These are phyloP conservation scores for Eutrema salsugineum DNA, from an alignment of 441 rosid species.

Conservation along the genomic window DNA sequence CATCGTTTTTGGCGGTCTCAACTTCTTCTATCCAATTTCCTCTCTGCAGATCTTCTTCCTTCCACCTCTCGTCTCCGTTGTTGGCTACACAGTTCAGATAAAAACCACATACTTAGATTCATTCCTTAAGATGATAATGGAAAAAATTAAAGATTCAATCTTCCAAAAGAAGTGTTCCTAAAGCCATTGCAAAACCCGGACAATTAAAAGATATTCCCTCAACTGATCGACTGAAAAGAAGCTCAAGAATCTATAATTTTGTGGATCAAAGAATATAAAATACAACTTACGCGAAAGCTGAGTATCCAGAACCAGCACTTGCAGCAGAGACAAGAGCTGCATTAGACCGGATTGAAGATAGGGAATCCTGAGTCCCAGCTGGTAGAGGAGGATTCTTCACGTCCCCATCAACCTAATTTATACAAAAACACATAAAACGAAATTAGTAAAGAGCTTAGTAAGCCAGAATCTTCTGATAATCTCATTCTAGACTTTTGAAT, in stretches of 20 bases:
- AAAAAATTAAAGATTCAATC: background rate
- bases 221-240: background rate
- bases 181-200: background rate
- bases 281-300: slow-evolving; percentile 81
- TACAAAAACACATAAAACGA: slow-evolving; percentile 3
- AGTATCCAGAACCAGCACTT: slow-evolving; percentile 85
- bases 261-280: background rate
- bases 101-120: background rate
- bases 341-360: slow-evolving; percentile 59
- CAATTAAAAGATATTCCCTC: background rate
- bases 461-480: background rate
- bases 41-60: slow-evolving; percentile 71
- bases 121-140: background rate
- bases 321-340: slow-evolving; percentile 64
- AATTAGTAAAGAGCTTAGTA: background rate
- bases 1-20: slow-evolving; percentile 28
- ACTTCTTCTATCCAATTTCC: slow-evolving; percentile 72
- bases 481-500: background rate
- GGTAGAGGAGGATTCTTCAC: slow-evolving; percentile 52
- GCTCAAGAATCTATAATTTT: background rate
- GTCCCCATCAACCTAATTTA: slow-evolving; percentile 79
- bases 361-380: slow-evolving; percentile 57
- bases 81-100: slow-evolving; percentile 44
- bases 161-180: background rate
- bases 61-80: slow-evolving; percentile 86